These are phyloP conservation scores for Halteria grandinella DNA, from an alignment of 73 alveolate genomes.

Conservation along the genomic window DNA sequence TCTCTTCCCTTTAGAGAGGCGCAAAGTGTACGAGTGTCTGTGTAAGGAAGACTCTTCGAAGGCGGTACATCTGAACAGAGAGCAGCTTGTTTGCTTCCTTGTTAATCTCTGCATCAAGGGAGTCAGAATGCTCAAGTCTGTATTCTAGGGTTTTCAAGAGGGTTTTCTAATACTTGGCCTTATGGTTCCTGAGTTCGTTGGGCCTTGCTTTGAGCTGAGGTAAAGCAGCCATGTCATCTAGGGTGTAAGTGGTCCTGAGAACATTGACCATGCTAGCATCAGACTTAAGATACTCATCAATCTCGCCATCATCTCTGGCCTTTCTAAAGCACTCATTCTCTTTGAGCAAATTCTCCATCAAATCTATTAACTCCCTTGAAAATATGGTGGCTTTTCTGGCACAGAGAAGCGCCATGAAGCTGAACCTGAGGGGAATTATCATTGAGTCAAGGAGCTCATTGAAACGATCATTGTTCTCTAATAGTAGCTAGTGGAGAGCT, in stretches of 20 bases:
- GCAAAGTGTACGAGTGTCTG: constrained; percentile 9
- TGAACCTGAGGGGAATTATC: too few species aligned
- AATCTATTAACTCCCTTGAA: not conserved
- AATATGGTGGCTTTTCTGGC: constrained; percentile 12
- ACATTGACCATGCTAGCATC: too few species aligned
- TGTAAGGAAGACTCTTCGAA: constrained; percentile 20
- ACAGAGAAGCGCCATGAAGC: too few species aligned
- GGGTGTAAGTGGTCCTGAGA: not conserved
- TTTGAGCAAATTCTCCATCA: not conserved
- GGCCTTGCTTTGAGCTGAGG: not conserved
- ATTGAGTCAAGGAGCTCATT: too few species aligned
- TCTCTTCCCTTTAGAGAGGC: constrained; percentile 5
- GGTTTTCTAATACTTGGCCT: not conserved
- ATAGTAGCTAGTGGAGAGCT: too few species aligned
- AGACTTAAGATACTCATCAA: not conserved
- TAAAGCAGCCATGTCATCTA: not conserved
- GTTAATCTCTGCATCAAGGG: not conserved
- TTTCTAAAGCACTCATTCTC: not conserved
- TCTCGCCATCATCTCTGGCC: not conserved
- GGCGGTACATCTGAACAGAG: not conserved
- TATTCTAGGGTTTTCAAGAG: not conserved
- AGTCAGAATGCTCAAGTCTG: not conserved
- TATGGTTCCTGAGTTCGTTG: not conserved
- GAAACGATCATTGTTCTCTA: too few species aligned
- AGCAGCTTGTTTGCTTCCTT: not conserved